Evolutionary conservation across 192 early-diverging fungal genomes (phyloP), one percentile per base, ranked within the genome.

Genomic region (Geosiphon pyriformis): DNA sequence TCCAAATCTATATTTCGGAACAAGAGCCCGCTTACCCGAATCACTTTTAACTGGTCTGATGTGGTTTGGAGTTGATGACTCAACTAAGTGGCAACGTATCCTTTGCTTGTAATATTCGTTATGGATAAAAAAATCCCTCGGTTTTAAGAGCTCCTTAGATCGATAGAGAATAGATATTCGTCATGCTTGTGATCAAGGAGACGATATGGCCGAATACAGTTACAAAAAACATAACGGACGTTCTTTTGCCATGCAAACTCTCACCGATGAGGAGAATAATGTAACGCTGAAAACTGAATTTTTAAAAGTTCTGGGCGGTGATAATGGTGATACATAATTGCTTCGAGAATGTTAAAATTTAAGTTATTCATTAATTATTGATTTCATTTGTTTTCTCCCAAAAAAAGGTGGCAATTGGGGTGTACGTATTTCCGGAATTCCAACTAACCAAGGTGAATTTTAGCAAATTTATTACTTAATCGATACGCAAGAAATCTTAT

Each of bases 1-100:
- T 52, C 93, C 95, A 11, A 92, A 93, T 73, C 75, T 98, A 20
- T 98, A 95, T 75, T 94, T 98, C 83, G 95, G 95, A 37, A 90
- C 88, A 0, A 83, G 90, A 0, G 87, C 92, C 15, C 87, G 92
- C 48, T 56, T 86, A 29, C 78, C 89, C 0, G 79, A 90, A 42
- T 83, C 90, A 2, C 70, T 98, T n/a, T 78, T 92, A 73, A 90
- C 90, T 23, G 92, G 95, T 6, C 80, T 98, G n/a, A 90, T 94
- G 87, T 95, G 95, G 95, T 93, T 91, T 77, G 89, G 90, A 18
- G 72, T 78, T 3, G 81, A 85, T 33, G 69, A 84, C 47, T 80
- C 74, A 59, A 72, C 77, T 35, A 77, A 83, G 22, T 75, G 82
- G 52, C 70, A 85, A 46, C 65, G 82, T 82, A 77, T 71, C 62